Conservation (phyloP, 2,329 filamentous ascomycete species). For the Phialophora verrucosa region DNA sequence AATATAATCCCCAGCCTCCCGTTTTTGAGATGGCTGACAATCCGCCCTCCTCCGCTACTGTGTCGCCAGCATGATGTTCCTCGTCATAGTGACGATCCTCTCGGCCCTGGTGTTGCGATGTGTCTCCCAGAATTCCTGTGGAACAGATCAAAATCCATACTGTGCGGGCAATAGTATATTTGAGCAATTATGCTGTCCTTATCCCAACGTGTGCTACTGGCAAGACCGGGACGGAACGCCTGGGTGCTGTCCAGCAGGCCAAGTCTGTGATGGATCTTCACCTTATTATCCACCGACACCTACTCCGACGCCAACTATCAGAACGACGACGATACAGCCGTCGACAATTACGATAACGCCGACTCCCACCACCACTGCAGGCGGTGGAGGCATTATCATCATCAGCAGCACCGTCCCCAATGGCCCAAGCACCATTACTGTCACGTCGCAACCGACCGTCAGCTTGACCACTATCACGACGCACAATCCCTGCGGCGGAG, state of each 20-base stretch:
- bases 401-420: constrained; percentile 25
- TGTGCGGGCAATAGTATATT: constrained; percentile 37
- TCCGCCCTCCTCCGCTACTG: constrained; percentile 14
- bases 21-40: constrained; percentile 27
- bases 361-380: constrained; percentile 14
- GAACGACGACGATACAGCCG: constrained; percentile 14
- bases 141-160: constrained; percentile 39
- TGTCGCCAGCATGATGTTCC: constrained; percentile 18
- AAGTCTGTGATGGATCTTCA: constrained; percentile 35
- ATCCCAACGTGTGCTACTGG: constrained; percentile 41
- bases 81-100: constrained; percentile 18
- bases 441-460: constrained; percentile 4
- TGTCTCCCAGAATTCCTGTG: constrained; percentile 23
- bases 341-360: constrained; percentile 13
- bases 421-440: constrained; percentile 4
- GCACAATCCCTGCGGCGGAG: neutral
- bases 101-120: neutral
- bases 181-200: constrained; percentile 38
- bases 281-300: constrained; percentile 26
- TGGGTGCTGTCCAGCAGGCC: constrained; percentile 41
- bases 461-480: constrained; percentile 3
- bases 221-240: constrained; percentile 39
- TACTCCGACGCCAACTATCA: constrained; percentile 14
- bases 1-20: constrained; percentile 36
- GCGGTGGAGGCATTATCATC: constrained; percentile 27